Base-by-base conservation (phyloP, 2,329 filamentous ascomycete species). In the Fusarium scirpi region DNA sequence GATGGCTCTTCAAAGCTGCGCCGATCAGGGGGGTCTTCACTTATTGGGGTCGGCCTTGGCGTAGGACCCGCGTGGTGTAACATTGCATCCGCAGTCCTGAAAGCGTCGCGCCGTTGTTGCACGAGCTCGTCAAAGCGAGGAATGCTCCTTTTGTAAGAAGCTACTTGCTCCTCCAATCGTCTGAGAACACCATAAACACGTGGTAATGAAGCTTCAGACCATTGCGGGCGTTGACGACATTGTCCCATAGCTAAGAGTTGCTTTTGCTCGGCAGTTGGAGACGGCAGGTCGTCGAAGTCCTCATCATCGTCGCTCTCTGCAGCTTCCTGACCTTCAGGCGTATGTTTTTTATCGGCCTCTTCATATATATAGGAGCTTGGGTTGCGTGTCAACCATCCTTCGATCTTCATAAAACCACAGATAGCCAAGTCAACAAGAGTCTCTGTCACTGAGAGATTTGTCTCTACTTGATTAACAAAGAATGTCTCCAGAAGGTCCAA, bases 391-490 rank as follows among this genome's bases (percentile, higher is more conserved):
- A 98, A 83, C 95, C 96, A 99, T n/a, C 92, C 92, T 76, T 98
- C 94, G 15, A 98, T 85, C 22, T 90, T 89, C 76, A 97, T 91
- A 68, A 93, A 92, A 8, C 94, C 92, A 73, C 96, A 98, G 1
- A 92, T 90, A 13, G 92, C 92, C 43, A 99, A 84, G 70, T 93
- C 92, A 29, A 97, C 87, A 45, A 98, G 85, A 1, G 92, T 88
- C 74, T 97, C 93, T 0, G 95, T 98, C 3, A 98, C 85, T 0
- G 92, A 92, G 6, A 99, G 83, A 73, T 99, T 99, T 5, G 92
- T 94, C 73, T 98, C 94, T 5, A 98, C 90, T 5, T 94, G 91
- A 74, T 99, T 99, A 8, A 93, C 87, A 73, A 98, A 94, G 76
- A 98, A 99, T 0, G 86, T 90, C 46, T 91, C 87, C 13, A 99